Conservation (phyloP, 768 basidiomycete genomes). For the Xanthoconium purpureum region DNA sequence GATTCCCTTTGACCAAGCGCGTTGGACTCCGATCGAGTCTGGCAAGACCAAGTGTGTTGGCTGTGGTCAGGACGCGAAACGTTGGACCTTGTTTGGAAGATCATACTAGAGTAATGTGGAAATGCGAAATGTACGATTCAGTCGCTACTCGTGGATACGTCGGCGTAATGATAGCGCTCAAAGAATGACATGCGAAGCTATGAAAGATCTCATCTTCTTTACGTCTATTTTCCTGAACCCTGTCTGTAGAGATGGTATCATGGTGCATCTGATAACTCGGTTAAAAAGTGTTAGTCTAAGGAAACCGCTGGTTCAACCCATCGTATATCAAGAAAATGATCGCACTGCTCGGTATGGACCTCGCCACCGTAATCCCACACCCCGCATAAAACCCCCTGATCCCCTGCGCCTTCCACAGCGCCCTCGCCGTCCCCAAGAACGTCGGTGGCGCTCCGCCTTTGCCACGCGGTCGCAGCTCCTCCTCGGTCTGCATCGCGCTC, state of each 20-base stretch:
- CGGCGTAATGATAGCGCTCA: no score
- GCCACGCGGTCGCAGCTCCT: slow-evolving; percentile 67
- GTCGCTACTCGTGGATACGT: not conserved
- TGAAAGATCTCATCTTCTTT: no score
- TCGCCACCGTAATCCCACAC: slow-evolving; percentile 83
- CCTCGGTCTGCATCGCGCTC: slow-evolving; percentile 91
- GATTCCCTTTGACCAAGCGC: slow-evolving; percentile 92
- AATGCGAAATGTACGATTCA: not conserved
- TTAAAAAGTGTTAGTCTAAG: slow-evolving; percentile 19
- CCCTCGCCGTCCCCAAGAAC: slow-evolving; percentile 57
- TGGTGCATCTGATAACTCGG: no score
- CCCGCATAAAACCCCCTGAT: slow-evolving; percentile 87
- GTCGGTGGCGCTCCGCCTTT: slow-evolving; percentile 33
- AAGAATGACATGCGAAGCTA: no score
- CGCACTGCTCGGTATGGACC: slow-evolving; percentile 86
- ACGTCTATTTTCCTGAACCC: no score
- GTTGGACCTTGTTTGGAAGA: slow-evolving; percentile 96
- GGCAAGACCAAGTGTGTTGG: slow-evolving; percentile 89
- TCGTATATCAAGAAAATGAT: slow-evolving; percentile 94
- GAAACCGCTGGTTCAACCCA: slow-evolving; percentile 57
- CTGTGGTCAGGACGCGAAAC: slow-evolving; percentile 85
- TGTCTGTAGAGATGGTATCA: no score
- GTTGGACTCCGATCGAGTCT: slow-evolving; percentile 73
- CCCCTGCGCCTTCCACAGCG: slow-evolving; percentile 75
- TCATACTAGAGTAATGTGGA: slow-evolving; percentile 48